These are phyloP conservation scores for Avicennia marina DNA, from an alignment of 257 asterid genomes.

Conservation along the genomic window DNA sequence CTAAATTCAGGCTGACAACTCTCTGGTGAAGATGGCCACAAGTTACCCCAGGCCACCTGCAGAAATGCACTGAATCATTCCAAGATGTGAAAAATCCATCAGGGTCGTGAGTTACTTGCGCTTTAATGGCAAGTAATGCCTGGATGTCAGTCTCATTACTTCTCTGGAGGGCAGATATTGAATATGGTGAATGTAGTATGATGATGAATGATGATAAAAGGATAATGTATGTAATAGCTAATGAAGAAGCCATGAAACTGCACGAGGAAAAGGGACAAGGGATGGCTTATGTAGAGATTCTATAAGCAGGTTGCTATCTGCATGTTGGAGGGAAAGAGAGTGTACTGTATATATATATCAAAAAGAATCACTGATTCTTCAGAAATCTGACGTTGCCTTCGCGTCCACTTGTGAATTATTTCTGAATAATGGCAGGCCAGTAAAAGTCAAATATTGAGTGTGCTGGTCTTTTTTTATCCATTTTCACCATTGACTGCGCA, in stretches of 20 bases:
- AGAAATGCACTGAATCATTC: constrained; percentile 17
- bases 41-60: constrained; percentile 15
- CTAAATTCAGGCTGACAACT: constrained; percentile 6
- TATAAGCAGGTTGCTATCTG: background rate
- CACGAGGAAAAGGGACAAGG: too few species aligned
- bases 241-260: constrained; percentile 12
- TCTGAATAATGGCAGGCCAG: too few species aligned
- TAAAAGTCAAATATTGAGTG: too few species aligned
- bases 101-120: constrained; percentile 18
- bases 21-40: constrained; percentile 15
- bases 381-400: background rate
- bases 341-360: background rate
- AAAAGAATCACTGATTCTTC: background rate
- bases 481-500: too few species aligned
- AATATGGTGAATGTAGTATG: constrained; percentile 4
- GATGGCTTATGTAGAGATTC: background rate
- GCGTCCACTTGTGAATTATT: background rate
- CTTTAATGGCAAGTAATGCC: constrained; percentile 23
- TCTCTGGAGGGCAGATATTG: background rate
- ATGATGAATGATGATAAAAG: background rate
- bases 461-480: too few species aligned
- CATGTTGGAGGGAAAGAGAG: constrained; percentile 7
- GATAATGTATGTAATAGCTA: background rate
- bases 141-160: constrained; percentile 15
- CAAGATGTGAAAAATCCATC: constrained; percentile 6